Percentiles rank a stretch among this genome's conserved stretches.
These are phyloP conservation scores for Verticillium nubilum DNA, from an alignment of 2,329 filamentous ascomycete genomes.

Conservation along the genomic window DNA sequence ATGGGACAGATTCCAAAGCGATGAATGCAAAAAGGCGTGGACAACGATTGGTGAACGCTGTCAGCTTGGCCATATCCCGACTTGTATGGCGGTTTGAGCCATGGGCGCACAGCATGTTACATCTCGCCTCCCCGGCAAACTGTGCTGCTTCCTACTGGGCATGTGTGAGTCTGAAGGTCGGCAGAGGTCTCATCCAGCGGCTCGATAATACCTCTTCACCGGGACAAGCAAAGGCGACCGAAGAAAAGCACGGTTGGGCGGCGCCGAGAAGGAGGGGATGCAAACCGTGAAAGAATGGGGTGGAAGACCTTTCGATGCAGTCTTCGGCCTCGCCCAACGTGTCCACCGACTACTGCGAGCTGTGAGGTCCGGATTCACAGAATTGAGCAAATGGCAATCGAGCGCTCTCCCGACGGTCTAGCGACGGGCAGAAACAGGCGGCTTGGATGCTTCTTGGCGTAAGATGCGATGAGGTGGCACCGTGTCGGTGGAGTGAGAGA, in stretches of 20 bases:
- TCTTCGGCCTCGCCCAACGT: background rate
- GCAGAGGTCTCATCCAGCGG: background rate
- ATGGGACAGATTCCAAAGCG: background rate
- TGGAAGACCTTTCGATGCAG: background rate
- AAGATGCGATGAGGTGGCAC: background rate
- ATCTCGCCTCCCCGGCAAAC: background rate
- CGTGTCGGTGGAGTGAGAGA: background rate
- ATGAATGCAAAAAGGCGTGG: background rate
- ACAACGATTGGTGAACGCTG: background rate
- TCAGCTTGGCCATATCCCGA: background rate
- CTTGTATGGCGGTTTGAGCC: background rate
- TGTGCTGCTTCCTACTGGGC: background rate
- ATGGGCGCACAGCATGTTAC: background rate
- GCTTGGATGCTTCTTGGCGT: background rate
- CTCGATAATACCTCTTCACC: background rate
- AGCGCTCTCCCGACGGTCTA: background rate
- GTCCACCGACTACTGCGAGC: slow-evolving; percentile 9
- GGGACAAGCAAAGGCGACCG: background rate
- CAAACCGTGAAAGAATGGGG: background rate
- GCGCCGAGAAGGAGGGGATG: background rate
- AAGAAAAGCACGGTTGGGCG: background rate
- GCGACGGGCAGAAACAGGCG: background rate
- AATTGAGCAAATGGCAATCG: background rate
- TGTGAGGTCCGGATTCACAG: slow-evolving; percentile 1
- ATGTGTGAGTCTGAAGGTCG: too few species aligned